These are phyloP conservation scores for Hexamita inflata DNA, from an alignment of 208 protist species.

Conservation along the genomic window DNA sequence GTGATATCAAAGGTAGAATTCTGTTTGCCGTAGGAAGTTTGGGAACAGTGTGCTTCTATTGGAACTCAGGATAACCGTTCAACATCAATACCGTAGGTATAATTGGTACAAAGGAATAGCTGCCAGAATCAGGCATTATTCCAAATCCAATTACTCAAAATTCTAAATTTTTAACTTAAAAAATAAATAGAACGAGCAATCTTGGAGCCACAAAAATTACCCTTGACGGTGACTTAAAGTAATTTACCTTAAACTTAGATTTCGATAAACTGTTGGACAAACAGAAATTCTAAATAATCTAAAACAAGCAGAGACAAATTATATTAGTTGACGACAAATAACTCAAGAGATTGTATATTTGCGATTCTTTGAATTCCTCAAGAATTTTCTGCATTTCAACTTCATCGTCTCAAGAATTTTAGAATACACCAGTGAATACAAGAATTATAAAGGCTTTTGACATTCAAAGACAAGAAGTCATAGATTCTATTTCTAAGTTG, in stretches of 20 bases:
- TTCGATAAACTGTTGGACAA: background rate
- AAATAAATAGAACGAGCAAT: background rate
- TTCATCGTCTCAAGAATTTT: too few relatives aligned
- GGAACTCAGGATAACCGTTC: conserved; percentile 12
- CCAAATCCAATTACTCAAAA: background rate
- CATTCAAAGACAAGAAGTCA: too few relatives aligned
- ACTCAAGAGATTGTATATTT: background rate
- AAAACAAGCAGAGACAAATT: too few relatives aligned
- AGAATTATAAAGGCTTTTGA: too few relatives aligned
- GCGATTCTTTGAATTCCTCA: background rate
- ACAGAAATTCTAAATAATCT: background rate
- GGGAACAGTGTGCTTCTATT: background rate
- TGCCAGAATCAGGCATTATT: background rate
- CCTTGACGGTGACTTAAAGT: background rate
- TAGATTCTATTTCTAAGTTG: too few relatives aligned
- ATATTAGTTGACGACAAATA: background rate
- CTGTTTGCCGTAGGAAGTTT: conserved; percentile 4
- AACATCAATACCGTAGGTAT: conserved; percentile 3
- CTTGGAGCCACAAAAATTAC: background rate
- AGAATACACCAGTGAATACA: too few relatives aligned
- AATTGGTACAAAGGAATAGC: background rate
- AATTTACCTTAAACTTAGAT: background rate
- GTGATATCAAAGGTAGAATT: conserved; percentile 6
- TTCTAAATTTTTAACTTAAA: too few relatives aligned
- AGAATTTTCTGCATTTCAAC: background rate